These are phyloP conservation scores for Monotropa hypopitys DNA, from an alignment of 179 eudicot genomes.

Conservation along the genomic window DNA sequence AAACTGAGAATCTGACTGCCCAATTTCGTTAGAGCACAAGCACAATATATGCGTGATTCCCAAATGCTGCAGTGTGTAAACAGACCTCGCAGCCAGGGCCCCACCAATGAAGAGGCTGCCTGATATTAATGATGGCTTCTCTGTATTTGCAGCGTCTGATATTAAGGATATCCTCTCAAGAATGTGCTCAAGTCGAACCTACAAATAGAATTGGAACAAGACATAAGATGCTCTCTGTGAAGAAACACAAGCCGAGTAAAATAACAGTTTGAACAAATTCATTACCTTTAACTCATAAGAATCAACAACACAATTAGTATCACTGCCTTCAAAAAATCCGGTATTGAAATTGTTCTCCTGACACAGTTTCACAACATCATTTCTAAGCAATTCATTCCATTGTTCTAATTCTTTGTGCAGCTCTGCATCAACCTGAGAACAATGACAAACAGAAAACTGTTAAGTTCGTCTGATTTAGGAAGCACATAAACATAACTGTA, in stretches of 20 bases:
- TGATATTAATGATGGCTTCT: slow-evolving; percentile 64
- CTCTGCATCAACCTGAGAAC: slow-evolving; percentile 71
- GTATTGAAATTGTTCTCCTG: slow-evolving; percentile 83
- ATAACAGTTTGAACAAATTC: neutral
- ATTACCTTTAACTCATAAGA: slow-evolving; percentile 89
- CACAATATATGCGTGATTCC: slow-evolving; percentile 82
- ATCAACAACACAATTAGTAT: slow-evolving; percentile 62
- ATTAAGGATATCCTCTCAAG: slow-evolving; percentile 86
- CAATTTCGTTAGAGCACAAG: slow-evolving; percentile 90
- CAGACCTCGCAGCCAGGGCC: slow-evolving; percentile 90
- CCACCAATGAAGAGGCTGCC: slow-evolving; percentile 77
- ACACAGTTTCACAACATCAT: slow-evolving; percentile 77
- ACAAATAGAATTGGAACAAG: slow-evolving; percentile 2
- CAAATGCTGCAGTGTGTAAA: slow-evolving; percentile 73
- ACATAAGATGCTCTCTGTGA: neutral
- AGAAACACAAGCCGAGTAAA: slow-evolving; percentile 2
- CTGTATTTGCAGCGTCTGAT: slow-evolving; percentile 95
- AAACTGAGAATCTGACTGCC: slow-evolving; percentile 84
- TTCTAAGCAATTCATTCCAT: slow-evolving; percentile 84
- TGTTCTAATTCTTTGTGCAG: slow-evolving; percentile 86
- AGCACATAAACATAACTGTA: neutral
- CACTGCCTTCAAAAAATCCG: slow-evolving; percentile 92
- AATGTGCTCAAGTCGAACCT: slow-evolving; percentile 95
- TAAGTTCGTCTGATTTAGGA: neutral
- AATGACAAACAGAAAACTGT: neutral